Base-by-base conservation (phyloP, 2,329 filamentous ascomycete species). In the Sordariomycetes sp. region DNA sequence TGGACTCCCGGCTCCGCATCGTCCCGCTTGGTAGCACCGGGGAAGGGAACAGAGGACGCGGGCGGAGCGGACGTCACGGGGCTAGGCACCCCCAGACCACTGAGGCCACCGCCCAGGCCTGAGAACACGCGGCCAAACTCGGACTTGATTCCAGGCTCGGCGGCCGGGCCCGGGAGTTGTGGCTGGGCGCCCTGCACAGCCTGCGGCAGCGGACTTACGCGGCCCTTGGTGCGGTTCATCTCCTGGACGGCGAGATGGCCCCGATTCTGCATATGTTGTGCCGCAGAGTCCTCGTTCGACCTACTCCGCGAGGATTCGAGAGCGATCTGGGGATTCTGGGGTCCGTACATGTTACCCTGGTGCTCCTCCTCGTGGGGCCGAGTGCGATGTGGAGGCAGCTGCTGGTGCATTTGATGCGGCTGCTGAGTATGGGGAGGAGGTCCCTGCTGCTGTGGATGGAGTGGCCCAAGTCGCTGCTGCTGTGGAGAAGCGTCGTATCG, bases 61-160 rank as follows among this genome's bases (percentile, higher is more conserved):
- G 50, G 71, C 45, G 67, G 62, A 3, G 63, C 63, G 7, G 70
- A 67, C 1, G 76, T 69, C 2, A 76, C 72, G 2, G 80, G 78
- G 62, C 78, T 81, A 15, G 78, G 75, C 39, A 76, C 70, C 25
- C 74, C 74, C 59, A 79, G 74, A 48, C 70, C 74, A 60, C 71
- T 75, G 35, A 79, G 76, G 60, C 76, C 80, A 62, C 75, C 80
- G 59, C 76, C 91, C 62, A 97, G 90, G n/a, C 92, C 92, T 20
- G 89, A 90, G 71, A 96, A 96, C 78, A 96, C 95, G 61, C 90
- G 85, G 32, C 91, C 91, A 67, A 96, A 91, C 68, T 96, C 92
- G 67, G 85, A 95, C 76, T 96, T 96, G 66, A 96, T 95, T 51
- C 87, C 87, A 12, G 90, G 87, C 68, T 96, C 90, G 17, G 86